Conservation (phyloP, 345 rosid species). For the Brassica incana region DNA sequence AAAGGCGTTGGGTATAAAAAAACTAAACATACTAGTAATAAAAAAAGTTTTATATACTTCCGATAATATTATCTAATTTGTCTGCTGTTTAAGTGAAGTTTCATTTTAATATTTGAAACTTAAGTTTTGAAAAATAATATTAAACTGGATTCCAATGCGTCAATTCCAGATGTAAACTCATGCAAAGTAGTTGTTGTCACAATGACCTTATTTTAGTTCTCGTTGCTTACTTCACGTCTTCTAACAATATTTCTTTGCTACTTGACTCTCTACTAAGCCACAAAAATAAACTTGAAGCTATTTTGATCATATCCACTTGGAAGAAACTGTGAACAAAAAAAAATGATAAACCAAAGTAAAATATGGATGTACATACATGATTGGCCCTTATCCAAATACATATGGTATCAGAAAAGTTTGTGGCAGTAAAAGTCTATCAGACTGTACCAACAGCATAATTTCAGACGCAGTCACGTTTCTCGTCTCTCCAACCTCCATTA, state of each 20-base stretch:
- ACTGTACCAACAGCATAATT: not conserved
- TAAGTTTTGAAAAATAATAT: not conserved
- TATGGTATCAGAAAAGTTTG: not conserved
- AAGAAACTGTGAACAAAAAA: not conserved
- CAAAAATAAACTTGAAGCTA: not conserved
- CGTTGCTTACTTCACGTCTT: conserved; percentile 14
- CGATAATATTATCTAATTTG: too few species aligned
- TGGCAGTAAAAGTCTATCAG: not conserved
- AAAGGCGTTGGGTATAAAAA: too few species aligned
- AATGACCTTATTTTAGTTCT: not conserved
- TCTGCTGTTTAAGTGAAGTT: too few species aligned
- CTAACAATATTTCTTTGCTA: not conserved
- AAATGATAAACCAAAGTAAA: not conserved
- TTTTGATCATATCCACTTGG: not conserved
- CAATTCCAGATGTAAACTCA: not conserved
- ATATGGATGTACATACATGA: not conserved
- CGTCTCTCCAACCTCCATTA: not conserved
- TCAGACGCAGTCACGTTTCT: not conserved
- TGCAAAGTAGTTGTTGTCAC: conserved; percentile 10
- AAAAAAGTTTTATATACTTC: too few species aligned
- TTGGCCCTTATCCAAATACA: not conserved
- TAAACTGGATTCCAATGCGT: not conserved
- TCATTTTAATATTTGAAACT: not conserved
- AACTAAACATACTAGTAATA: too few species aligned
- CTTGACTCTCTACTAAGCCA: not conserved